Conservation (phyloP, 176 grass and related monocot species). For the Pharus latifolius region DNA sequence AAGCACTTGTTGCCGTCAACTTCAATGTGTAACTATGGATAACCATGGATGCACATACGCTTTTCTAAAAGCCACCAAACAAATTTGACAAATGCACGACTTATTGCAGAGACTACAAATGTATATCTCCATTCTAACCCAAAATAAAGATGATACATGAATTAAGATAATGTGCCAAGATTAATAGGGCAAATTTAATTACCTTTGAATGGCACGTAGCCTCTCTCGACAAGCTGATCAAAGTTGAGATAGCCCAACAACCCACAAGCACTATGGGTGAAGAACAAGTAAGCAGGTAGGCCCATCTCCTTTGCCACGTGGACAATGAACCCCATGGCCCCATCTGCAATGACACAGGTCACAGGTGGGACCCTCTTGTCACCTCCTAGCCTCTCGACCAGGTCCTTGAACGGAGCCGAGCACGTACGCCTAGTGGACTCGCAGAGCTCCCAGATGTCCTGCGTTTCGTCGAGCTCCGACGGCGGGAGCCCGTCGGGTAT, state of each 20-base stretch:
- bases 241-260: slow-evolving; percentile 46
- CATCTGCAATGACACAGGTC: slow-evolving; percentile 50
- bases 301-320: slow-evolving; percentile 55
- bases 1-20: too few relatives aligned
- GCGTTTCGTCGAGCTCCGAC: slow-evolving; percentile 33
- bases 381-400: slow-evolving; percentile 11
- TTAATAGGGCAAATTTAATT: too few relatives aligned
- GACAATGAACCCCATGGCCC: slow-evolving; percentile 37
- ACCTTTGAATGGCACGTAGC: slow-evolving; percentile 51
- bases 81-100: too few relatives aligned
- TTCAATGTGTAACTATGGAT: too few relatives aligned
- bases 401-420: slow-evolving; percentile 12
- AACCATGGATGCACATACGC: too few relatives aligned
- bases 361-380: slow-evolving; percentile 17
- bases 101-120: too few relatives aligned
- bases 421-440: slow-evolving; percentile 32
- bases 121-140: too few relatives aligned
- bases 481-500: slow-evolving; percentile 60
- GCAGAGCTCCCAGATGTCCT: slow-evolving; percentile 51
- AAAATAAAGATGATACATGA: too few relatives aligned
- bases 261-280: slow-evolving; percentile 50
- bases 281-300: slow-evolving; percentile 29
- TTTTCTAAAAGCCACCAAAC: too few relatives aligned
- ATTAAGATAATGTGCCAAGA: too few relatives aligned
- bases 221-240: slow-evolving; percentile 35